phyloP scores from a whole-genome alignment of 306 rosid genomes.

The Lablab purpureus region DNA sequence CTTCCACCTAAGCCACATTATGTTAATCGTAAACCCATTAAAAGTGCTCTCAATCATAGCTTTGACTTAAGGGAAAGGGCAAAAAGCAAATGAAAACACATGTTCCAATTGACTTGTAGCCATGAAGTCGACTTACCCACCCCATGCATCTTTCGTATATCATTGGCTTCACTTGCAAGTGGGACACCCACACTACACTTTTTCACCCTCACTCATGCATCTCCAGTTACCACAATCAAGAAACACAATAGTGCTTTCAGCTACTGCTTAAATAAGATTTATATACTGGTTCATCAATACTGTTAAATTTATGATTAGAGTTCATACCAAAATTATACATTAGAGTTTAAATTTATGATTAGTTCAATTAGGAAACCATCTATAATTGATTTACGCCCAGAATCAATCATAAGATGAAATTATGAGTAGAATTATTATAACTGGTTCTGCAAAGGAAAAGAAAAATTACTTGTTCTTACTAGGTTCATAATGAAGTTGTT shows the following conservation, averaged over 20 bases:
- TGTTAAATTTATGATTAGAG: too few species aligned
- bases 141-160: constrained; percentile 19
- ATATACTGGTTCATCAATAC: too few species aligned
- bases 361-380: too few species aligned
- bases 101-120: constrained; percentile 28
- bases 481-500: too few species aligned
- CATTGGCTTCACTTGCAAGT: constrained; percentile 15
- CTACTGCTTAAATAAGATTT: too few species aligned
- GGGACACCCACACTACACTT: constrained; percentile 38
- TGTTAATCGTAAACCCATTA: constrained; percentile 18
- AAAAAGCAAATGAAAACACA: constrained; percentile 22
- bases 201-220: constrained; percentile 8
- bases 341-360: too few species aligned
- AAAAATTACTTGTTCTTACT: too few species aligned
- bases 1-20: constrained; percentile 50
- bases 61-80: constrained; percentile 40
- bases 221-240: constrained; percentile 16
- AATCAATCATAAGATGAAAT: background rate
- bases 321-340: too few species aligned
- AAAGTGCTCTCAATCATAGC: constrained; percentile 44
- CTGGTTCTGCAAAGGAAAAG: background rate
- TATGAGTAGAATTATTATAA: background rate
- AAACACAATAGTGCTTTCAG: background rate
- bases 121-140: constrained; percentile 22
- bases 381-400: too few species aligned